phyloP scores from a whole-genome alignment of 1,139 yeast species.

The Zygoascus meyerae region DNA sequence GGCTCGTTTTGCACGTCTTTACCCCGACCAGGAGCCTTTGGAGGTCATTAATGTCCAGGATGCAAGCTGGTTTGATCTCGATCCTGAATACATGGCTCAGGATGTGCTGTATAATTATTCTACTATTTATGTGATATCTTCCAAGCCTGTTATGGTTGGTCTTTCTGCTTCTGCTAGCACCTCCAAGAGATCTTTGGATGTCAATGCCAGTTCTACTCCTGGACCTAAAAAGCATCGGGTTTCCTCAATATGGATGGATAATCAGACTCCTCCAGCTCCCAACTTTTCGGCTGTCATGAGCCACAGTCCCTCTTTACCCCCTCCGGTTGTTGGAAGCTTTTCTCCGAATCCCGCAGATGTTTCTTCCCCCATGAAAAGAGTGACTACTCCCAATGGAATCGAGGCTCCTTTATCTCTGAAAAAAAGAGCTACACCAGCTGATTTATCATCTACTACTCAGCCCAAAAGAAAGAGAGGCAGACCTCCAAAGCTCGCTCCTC shows the following conservation, averaged over 20 bases:
- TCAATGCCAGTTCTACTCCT: conserved; percentile 9
- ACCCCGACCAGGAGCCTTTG: conserved; percentile 51
- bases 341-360: neutral
- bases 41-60: conserved; percentile 51
- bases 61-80: conserved; percentile 60
- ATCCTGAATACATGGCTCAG: conserved; percentile 61
- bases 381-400: neutral
- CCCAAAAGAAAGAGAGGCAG: conserved; percentile 1
- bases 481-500: conserved; percentile 3
- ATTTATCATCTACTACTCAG: neutral
- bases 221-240: conserved; percentile 1
- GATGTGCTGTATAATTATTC: conserved; percentile 58
- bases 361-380: conserved; percentile 4
- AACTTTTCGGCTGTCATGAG: neutral
- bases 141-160: neutral
- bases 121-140: conserved; percentile 33
- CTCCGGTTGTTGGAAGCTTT: neutral
- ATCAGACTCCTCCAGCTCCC: neutral
- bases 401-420: neutral
- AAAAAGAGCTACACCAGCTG: neutral
- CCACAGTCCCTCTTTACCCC: conserved; percentile 1
- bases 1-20: conserved; percentile 50
- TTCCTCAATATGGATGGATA: conserved; percentile 7
- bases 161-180: neutral
- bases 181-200: conserved; percentile 1